A percentile compares a stretch with the other conserved stretches of the same genome.
phyloP scores from a whole-genome alignment of 768 basidiomycete species.

The Boletus bicolor region DNA sequence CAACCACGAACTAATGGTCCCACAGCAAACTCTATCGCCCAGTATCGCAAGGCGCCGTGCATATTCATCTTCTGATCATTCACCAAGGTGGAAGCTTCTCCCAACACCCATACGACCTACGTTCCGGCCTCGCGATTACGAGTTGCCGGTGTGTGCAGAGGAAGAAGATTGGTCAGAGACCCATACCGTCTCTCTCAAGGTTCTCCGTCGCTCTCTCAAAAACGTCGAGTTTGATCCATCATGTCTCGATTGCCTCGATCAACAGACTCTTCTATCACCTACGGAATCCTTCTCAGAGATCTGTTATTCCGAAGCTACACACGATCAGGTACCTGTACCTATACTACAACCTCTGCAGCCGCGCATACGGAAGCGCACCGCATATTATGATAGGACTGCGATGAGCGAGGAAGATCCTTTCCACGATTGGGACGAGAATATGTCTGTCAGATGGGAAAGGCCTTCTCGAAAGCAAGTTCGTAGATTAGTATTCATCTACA shows the following conservation, averaged over 20 bases:
- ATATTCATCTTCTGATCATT: slow-evolving; percentile 30
- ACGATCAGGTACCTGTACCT: slow-evolving; percentile 30
- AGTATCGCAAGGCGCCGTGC: slow-evolving; percentile 28
- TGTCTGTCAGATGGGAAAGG: slow-evolving; percentile 24
- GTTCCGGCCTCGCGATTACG: slow-evolving; percentile 34
- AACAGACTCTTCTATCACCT: slow-evolving; percentile 40
- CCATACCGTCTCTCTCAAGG: slow-evolving; percentile 29
- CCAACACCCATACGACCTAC: slow-evolving; percentile 34
- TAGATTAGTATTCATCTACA: neutral
- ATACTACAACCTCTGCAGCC: slow-evolving; percentile 31
- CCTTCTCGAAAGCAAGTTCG: slow-evolving; percentile 21
- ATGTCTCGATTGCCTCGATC: slow-evolving; percentile 41
- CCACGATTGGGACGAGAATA: slow-evolving; percentile 35
- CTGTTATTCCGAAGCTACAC: slow-evolving; percentile 41
- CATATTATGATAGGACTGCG: slow-evolving; percentile 31
- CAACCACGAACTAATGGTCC: neutral
- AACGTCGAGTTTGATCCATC: slow-evolving; percentile 39
- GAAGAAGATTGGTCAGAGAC: slow-evolving; percentile 28
- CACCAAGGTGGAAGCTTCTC: slow-evolving; percentile 31
- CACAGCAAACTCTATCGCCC: slow-evolving; percentile 17
- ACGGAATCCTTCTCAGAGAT: slow-evolving; percentile 41
- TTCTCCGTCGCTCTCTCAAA: slow-evolving; percentile 33
- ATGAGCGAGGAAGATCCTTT: slow-evolving; percentile 35
- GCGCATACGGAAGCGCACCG: slow-evolving; percentile 29
- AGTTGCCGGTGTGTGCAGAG: slow-evolving; percentile 28